Evolutionary conservation across 768 basidiomycete species (phyloP), one percentile per base, ranked within the genome.

Genomic region (Candolleomyces eurysporus): DNA sequence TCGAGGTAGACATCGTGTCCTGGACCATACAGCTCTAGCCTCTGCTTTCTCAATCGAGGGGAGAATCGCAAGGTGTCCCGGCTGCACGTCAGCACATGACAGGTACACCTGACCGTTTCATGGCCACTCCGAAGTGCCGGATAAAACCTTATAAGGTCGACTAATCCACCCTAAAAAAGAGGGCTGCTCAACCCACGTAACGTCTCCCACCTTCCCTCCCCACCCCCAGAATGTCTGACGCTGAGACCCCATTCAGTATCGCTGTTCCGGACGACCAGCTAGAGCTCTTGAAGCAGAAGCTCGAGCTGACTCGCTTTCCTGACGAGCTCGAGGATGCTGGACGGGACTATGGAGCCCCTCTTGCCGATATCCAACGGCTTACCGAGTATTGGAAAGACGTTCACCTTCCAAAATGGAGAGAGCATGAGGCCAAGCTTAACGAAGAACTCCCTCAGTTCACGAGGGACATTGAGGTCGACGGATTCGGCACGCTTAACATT

Each of bases 401-500:
- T 4, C 16, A 46, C 26, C 32, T 52, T 1, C 39, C 52, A 3
- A 21, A 48, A 16, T 61, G 61, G 61, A 57, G 36, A 39, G 51
- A 52, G 54, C 69, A 83, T 19, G 85, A 88, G 68, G 76, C 73
- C 0, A 66, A 70, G 19, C 70, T 88, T 63, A 87, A 88, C 64
- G 68, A 69, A 7, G 75, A 78, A 39, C 61, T 88, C 1, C 82
- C 85, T 4, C 84, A 85, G 71, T 88, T 82, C 66, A 86, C 81
- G 0, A 70, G 78, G 19, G 81, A 83, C 54, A 77, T 87, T 39
- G 70, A 73, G 2, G 78, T 87, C 1, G 78, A 81, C 7, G 77
- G 74, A 2, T 80, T 79, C 57, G 84, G 78, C 0, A 61, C 67
- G n/a, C 65, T 81, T 16, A 75, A 75, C 56, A 77, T 87, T 10